phyloP scores from a whole-genome alignment of 2,329 filamentous ascomycete genomes.

The Aspergillus piperis region DNA sequence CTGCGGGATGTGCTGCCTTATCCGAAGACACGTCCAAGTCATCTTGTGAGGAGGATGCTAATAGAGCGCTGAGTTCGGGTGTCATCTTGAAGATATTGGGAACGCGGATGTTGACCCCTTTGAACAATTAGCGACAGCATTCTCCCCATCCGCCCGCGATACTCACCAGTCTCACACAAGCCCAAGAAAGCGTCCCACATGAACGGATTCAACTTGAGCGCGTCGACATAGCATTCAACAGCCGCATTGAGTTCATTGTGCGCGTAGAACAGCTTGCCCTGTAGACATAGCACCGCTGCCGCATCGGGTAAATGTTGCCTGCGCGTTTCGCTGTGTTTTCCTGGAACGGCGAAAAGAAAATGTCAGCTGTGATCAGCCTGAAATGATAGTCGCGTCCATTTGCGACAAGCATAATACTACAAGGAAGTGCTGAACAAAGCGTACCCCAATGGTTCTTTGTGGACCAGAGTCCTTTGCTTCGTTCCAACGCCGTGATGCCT shows the following conservation, averaged over 20 bases:
- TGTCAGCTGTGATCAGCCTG: slow-evolving; percentile 7
- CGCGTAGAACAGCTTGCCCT: slow-evolving; percentile 83
- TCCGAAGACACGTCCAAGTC: slow-evolving; percentile 35
- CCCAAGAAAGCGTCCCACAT: slow-evolving; percentile 97
- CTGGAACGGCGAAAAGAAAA: slow-evolving; percentile 35
- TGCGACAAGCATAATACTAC: neutral
- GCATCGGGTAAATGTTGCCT: slow-evolving; percentile 79
- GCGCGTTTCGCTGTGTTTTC: slow-evolving; percentile 72
- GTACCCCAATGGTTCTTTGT: slow-evolving; percentile 76
- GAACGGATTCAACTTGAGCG: slow-evolving; percentile 86
- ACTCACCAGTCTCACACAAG: slow-evolving; percentile 73
- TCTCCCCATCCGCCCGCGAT: neutral
- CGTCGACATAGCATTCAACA: slow-evolving; percentile 81
- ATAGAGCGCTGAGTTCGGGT: slow-evolving; percentile 59
- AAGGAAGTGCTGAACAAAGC: slow-evolving; percentile 22
- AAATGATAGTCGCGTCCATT: neutral
- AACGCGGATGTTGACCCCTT: slow-evolving; percentile 76
- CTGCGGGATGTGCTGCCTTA: slow-evolving; percentile 33
- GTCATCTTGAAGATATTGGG: slow-evolving; percentile 83
- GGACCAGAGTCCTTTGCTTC: slow-evolving; percentile 73
- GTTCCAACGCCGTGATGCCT: slow-evolving; percentile 81
- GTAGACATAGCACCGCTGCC: slow-evolving; percentile 76
- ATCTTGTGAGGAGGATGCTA: slow-evolving; percentile 41
- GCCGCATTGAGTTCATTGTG: slow-evolving; percentile 81
- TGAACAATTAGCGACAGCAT: neutral